phyloP scores from a whole-genome alignment of 179 eudicot genomes.

The Silene noctiflora region DNA sequence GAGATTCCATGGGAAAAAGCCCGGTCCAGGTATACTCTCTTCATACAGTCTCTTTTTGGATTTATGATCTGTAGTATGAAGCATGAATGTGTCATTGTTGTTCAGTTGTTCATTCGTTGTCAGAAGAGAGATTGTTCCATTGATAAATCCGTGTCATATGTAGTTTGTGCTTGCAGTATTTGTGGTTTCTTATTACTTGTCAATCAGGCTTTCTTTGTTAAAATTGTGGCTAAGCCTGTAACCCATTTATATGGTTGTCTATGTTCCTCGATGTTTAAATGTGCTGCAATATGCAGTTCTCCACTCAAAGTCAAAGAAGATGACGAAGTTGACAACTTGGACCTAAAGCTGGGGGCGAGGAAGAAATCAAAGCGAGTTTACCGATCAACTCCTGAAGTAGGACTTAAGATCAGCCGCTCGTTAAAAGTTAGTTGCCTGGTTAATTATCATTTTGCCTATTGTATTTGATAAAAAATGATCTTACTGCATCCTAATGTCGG shows the following conservation, averaged over 20 bases:
- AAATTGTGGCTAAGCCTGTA: not conserved
- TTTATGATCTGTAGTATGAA: not conserved
- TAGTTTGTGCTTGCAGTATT: no score
- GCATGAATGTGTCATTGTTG: no score
- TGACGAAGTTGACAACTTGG: conserved; percentile 87
- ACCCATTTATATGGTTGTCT: conserved; percentile 5
- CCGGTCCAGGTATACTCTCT: conserved; percentile 56
- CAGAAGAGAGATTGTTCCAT: no score
- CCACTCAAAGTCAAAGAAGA: conserved; percentile 90
- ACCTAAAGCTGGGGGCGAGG: conserved; percentile 50
- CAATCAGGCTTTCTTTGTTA: no score
- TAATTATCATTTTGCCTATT: not conserved
- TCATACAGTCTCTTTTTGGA: not conserved
- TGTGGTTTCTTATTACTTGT: conserved; percentile 9
- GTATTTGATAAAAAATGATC: not conserved
- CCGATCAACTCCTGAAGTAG: conserved; percentile 77
- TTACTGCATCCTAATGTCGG: not conserved
- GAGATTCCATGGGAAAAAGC: conserved; percentile 97
- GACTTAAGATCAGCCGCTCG: conserved; percentile 88
- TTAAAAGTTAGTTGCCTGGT: conserved; percentile 66
- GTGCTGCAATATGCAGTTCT: conserved; percentile 52
- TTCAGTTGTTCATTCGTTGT: no score
- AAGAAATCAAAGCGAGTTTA: conserved; percentile 76
- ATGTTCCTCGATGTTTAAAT: conserved; percentile 13
- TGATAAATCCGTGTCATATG: no score